Base-by-base conservation (phyloP, 768 basidiomycete genomes). In the Phylloporus sp. region DNA sequence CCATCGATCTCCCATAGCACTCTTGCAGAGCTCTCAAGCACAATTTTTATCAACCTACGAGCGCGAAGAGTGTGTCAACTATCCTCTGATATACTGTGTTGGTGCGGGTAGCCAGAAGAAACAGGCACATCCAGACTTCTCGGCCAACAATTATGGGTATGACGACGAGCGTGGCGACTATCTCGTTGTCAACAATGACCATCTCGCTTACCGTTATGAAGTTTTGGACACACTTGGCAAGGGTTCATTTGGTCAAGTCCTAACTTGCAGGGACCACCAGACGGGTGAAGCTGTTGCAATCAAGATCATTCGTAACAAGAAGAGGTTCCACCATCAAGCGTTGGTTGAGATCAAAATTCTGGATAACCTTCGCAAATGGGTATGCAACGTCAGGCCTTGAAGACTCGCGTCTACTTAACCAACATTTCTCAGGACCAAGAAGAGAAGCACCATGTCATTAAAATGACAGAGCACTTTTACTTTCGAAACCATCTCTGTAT, bases 231-330 rank as follows among this genome's bases (percentile, higher is more conserved):
- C 90, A 4, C 83, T 98, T 35, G 97, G 97, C 42, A 98, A 98
- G 72, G 97, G 97, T 35, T 97, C 95, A 8, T 99, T 99, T 60
- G 97, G 97, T 16, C 97, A 98, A 66, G 97, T 99, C 13, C 70
- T 97, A 18, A 87, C 91, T 65, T 97, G 95, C 69, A 85, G 95
- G 36, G 97, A 98, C 71, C 91, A 98, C 66, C 85, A 83, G 63
- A 93, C 94, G 12, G 97, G 97, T 10, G 82, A 90, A 61, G 94
- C 92, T n/a, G 91, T 98, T 10, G 97, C 97, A 16, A 85, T 99
- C 74, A 99, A 99, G 78, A 98, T 99, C 56, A 98, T 99, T 61
- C 85, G 97, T 35, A 98, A 98, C 76, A 98, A 97, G 78, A 97
- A 98, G 71, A 80, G 97, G 43, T 98, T 98, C 76, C 95, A 98